Evolutionary conservation across 129 eudicot genomes (phyloP).

Genomic region (Kitagawia praeruptora): DNA sequence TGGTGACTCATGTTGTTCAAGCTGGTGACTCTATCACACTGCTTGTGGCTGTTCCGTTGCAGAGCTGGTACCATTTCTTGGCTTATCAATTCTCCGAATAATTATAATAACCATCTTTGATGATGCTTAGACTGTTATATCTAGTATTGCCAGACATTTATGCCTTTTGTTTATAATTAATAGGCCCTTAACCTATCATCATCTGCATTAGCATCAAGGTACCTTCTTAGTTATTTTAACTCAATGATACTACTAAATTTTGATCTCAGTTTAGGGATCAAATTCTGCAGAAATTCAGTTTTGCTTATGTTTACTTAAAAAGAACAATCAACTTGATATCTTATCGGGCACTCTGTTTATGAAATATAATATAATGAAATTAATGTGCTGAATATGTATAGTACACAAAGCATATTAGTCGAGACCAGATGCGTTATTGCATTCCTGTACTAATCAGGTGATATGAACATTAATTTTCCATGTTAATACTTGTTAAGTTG

Average conservation of each 20-base stretch:
- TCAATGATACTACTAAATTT: neutral
- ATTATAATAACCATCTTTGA: neutral
- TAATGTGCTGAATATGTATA: too few relatives aligned
- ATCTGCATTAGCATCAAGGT: neutral
- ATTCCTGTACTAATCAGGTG: too few relatives aligned
- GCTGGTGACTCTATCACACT: constrained; percentile 86
- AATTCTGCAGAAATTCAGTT: too few relatives aligned
- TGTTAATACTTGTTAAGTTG: too few relatives aligned
- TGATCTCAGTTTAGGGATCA: too few relatives aligned
- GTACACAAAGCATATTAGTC: too few relatives aligned
- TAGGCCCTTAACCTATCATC: neutral
- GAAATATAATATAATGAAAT: too few relatives aligned
- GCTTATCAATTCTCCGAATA: neutral
- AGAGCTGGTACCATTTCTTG: constrained; percentile 41
- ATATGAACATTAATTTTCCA: too few relatives aligned
- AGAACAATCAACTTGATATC: too few relatives aligned
- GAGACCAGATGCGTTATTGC: too few relatives aligned
- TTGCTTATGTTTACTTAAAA: too few relatives aligned
- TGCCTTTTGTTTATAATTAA: neutral
- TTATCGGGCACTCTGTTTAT: too few relatives aligned
- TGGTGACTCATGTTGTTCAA: constrained; percentile 77
- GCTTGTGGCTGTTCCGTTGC: constrained; percentile 64
- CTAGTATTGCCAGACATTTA: neutral
- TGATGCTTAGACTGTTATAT: neutral
- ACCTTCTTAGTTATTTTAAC: neutral